A percentile compares a stretch with the other conserved stretches of the same genome.
Conservation (phyloP, 106 monocot genomes). For the Agapanthus africanus region DNA sequence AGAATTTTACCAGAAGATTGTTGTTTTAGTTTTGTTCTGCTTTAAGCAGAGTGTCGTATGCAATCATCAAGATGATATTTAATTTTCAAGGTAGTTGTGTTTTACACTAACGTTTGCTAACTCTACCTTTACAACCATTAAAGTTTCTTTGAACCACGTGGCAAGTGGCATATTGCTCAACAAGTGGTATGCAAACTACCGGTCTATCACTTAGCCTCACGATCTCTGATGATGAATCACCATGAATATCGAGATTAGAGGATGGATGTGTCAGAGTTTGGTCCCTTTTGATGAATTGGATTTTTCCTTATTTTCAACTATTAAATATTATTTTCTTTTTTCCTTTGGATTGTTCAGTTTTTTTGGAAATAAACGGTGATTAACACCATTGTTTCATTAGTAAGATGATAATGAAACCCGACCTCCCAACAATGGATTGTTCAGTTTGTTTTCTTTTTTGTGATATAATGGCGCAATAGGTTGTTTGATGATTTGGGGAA, state of each 20-base stretch:
- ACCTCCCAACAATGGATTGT: background rate
- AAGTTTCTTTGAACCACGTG: conserved; percentile 24
- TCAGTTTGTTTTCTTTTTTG: background rate
- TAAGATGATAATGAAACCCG: too few species aligned
- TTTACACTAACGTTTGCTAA: background rate
- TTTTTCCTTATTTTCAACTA: background rate
- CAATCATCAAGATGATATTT: background rate
- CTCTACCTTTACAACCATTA: background rate
- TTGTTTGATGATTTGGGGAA: conserved; percentile 47
- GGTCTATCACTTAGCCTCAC: conserved; percentile 71
- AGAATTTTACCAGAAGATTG: too few species aligned
- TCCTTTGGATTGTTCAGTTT: too few species aligned
- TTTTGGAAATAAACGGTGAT: too few species aligned
- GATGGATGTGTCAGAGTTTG: conserved; percentile 88
- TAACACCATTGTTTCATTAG: too few species aligned
- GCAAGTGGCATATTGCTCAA: conserved; percentile 68
- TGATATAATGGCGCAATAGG: conserved; percentile 33
- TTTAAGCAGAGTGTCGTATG: background rate
- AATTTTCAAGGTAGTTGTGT: too few species aligned
- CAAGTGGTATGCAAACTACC: conserved; percentile 75
- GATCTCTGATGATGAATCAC: conserved; percentile 61
- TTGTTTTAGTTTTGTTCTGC: background rate
- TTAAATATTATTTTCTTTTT: background rate
- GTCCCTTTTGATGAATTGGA: conserved; percentile 53
- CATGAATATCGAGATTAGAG: conserved; percentile 68